phyloP scores from a whole-genome alignment of 495 filamentous ascomycete species.

The Lepraria neglecta region DNA sequence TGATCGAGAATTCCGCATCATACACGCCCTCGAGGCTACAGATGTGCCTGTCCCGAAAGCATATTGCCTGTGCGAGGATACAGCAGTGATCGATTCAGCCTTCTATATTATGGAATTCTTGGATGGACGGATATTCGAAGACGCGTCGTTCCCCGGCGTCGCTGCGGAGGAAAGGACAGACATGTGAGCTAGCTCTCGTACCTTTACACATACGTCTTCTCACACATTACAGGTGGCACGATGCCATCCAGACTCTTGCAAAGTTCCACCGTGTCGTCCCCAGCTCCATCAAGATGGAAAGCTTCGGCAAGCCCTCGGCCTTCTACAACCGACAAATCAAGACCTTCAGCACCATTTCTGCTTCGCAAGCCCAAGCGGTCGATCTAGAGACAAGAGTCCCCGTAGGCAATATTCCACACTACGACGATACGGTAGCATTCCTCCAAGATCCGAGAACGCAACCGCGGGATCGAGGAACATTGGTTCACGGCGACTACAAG shows the following conservation, averaged over 20 bases:
- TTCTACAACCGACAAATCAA: constrained; percentile 86
- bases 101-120: constrained; percentile 98
- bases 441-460: constrained; percentile 62
- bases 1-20: constrained; percentile 88
- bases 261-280: constrained; percentile 74
- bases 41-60: constrained; percentile 83
- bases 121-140: constrained; percentile 84
- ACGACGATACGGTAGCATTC: constrained; percentile 71
- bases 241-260: constrained; percentile 76
- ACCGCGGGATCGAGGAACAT: constrained; percentile 66
- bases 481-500: constrained; percentile 96
- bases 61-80: constrained; percentile 80
- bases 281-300: constrained; percentile 55
- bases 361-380: constrained; percentile 63
- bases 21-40: constrained; percentile 70
- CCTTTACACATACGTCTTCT: constrained; percentile 9
- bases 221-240: constrained; percentile 59
- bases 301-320: constrained; percentile 64
- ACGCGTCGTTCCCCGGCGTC: constrained; percentile 74
- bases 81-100: constrained; percentile 69
- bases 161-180: constrained; percentile 58
- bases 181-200: constrained; percentile 44
- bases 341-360: constrained; percentile 71
- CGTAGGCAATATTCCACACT: constrained; percentile 78
- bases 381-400: constrained; percentile 69